Conservation (phyloP, 2,329 filamentous ascomycete species). For the Mollisia scopiformis region DNA sequence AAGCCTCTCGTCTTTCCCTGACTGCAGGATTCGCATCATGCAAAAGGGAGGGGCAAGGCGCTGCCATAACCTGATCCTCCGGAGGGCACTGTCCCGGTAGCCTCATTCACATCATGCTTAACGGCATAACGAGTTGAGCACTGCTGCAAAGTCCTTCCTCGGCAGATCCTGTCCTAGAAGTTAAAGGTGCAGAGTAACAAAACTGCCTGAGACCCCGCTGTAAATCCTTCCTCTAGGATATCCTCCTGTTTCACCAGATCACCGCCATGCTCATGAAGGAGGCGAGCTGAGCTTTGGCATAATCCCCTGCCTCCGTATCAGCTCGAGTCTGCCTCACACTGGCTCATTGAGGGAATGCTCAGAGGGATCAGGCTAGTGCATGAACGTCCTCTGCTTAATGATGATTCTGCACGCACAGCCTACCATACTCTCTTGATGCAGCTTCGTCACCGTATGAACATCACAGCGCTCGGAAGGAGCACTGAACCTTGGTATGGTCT, state of each 20-base stretch:
- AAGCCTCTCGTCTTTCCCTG: slow-evolving; percentile 2
- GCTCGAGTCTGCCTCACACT: slow-evolving; percentile 4
- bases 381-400: slow-evolving; percentile 1
- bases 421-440: not conserved
- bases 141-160: slow-evolving; percentile 4
- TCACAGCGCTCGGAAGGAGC: not conserved
- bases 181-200: slow-evolving; percentile 5
- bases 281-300: slow-evolving; percentile 8
- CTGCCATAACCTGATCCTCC: no score
- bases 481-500: not conserved
- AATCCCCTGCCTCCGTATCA: slow-evolving; percentile 5
- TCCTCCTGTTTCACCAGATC: no score
- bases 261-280: no score
- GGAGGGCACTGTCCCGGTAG: no score
- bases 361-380: not conserved
- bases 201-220: no score
- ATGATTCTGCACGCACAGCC: slow-evolving; percentile 2
- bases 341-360: not conserved
- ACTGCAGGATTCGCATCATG: slow-evolving; percentile 10
- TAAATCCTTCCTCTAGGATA: slow-evolving; percentile 6
- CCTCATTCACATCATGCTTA: no score
- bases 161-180: not conserved
- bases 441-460: not conserved
- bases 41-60: not conserved
- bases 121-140: not conserved